Evolutionary conservation across 208 protist genomes (phyloP), one percentile per base, ranked within the genome.

Genomic region (Wallacemonas rigidus): DNA sequence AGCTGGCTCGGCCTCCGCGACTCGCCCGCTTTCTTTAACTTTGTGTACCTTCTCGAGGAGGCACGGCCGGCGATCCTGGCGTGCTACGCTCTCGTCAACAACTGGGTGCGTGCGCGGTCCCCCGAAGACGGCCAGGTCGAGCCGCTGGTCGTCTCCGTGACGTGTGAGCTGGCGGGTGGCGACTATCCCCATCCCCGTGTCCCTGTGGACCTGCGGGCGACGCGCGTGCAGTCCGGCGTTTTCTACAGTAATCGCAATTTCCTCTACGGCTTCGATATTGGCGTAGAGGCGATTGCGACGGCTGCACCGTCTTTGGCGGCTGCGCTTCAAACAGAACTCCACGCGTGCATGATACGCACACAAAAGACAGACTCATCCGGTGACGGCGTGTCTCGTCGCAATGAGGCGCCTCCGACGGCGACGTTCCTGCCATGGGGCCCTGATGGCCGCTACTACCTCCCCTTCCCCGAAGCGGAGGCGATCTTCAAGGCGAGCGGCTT

Each of bases 251-350:
- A 74, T 14, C 36, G 39, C 8, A 82, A 82, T 63, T 77, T 79
- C 44, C 51, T 82, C 65, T 82, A 70, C 54, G 77, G 69, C n/a
- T 78, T 82, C 51, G 77, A 82, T 53, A 72, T 82, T 40, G 74
- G 69, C 38, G 50, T 78, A 7, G 56, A 53, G 35, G 2, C 17
- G 8, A 15, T 54, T 5, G 48, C 7, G 36, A 35, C 40, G 3
- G n/a, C 7, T 8, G 44, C 58, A 2, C 56, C 53, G 2, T 11
- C 44, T 11, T 14, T 47, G 17, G 40, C 47, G 2, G n/a, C 40
- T 4, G 9, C 45, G 26, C 55, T 54, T 14, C 8, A n/a, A 6
- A 3, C 26, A 8, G 5, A 50, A 15, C 8, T 50, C 8, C 53
- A 40, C 15, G 12, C 38, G 1, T 12, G 26, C 26, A 26, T 26